Conservation (phyloP, 306 rosid species). For the Phaseolus lunatus region DNA sequence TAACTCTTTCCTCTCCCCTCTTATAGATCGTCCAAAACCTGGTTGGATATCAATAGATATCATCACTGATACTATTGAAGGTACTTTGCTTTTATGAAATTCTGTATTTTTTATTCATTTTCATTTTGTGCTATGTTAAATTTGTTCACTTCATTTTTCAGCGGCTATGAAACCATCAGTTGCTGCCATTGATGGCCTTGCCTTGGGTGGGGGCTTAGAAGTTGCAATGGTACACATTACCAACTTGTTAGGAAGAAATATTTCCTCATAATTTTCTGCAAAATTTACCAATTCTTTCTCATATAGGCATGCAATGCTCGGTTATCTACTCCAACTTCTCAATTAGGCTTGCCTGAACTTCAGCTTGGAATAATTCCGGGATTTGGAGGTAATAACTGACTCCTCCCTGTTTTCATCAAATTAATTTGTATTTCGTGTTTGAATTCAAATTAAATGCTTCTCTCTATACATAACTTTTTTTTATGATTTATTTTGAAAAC, state of each 20-base stretch:
- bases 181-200: conserved; percentile 98
- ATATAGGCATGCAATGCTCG: conserved; percentile 87
- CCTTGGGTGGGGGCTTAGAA: conserved; percentile 98
- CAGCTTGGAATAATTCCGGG: conserved; percentile 98
- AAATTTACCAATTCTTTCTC: conserved; percentile 32
- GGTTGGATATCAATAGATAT: conserved; percentile 78
- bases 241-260: conserved; percentile 1
- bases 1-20: conserved; percentile 28
- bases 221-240: conserved; percentile 82
- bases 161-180: conserved; percentile 88
- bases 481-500: conserved; percentile 26
- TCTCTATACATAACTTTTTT: neutral
- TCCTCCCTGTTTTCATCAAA: conserved; percentile 13
- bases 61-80: conserved; percentile 78
- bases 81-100: conserved; percentile 45
- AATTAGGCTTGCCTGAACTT: conserved; percentile 95
- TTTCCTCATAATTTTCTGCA: neutral
- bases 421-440: conserved; percentile 18
- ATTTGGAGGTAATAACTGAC: conserved; percentile 77
- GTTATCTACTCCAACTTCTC: conserved; percentile 88
- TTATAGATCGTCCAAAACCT: conserved; percentile 58
- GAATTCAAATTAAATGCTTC: conserved; percentile 38
- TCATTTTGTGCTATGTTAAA: conserved; percentile 33
- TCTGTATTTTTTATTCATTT: conserved; percentile 1
- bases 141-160: conserved; percentile 49